Evolutionary conservation across 176 grass and related monocot species (phyloP).

Genomic region (Carex pumila): DNA sequence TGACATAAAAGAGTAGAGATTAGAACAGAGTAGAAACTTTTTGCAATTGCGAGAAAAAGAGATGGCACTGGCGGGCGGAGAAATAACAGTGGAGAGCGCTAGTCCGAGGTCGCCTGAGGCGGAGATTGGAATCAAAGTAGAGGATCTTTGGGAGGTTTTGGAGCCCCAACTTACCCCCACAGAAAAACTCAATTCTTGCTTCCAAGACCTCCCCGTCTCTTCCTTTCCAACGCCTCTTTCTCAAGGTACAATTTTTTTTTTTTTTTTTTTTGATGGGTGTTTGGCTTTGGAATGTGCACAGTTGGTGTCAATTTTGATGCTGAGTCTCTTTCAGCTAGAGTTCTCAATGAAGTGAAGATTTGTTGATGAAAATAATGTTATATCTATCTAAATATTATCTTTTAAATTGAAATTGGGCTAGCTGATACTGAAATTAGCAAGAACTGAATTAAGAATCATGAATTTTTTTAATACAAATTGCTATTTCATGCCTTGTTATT

Average conservation of each 20-base stretch:
- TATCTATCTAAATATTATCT: neutral
- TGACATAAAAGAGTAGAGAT: neutral
- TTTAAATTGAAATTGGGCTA: neutral
- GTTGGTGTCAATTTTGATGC: too few species aligned
- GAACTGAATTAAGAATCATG: neutral
- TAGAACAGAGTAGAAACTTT: neutral
- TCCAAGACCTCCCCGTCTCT: slow-evolving; percentile 63
- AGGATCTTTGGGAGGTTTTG: slow-evolving; percentile 88
- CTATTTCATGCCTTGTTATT: neutral
- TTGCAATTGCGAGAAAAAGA: neutral
- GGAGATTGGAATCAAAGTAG: slow-evolving; percentile 74
- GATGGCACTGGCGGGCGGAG: neutral
- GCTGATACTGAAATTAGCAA: neutral
- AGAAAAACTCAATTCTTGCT: slow-evolving; percentile 98
- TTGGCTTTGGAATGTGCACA: neutral
- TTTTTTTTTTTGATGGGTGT: neutral
- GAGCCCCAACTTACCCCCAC: slow-evolving; percentile 90
- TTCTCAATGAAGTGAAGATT: neutral
- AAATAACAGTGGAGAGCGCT: slow-evolving; percentile 50
- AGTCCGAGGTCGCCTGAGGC: slow-evolving; percentile 68
- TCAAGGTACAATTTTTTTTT: slow-evolving; percentile 24
- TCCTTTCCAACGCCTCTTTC: slow-evolving; percentile 62
- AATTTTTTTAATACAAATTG: too few species aligned
- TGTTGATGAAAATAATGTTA: neutral
- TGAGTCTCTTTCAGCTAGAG: too few species aligned